Evolutionary conservation across 73 alveolate genomes (phyloP).

Genomic region (Effrenium voratum): DNA sequence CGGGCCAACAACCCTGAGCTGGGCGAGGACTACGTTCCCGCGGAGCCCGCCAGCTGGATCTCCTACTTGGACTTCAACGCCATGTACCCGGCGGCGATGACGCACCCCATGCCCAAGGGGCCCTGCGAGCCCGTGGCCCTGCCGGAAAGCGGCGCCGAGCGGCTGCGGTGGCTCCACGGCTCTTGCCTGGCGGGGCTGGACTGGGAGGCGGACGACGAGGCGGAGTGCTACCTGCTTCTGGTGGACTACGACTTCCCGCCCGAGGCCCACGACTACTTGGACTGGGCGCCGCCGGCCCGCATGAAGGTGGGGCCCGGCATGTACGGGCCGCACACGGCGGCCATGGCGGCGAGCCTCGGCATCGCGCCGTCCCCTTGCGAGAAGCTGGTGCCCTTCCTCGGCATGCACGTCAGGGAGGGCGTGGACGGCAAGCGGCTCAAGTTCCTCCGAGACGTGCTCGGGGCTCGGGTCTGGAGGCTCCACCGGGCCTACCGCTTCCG

Average conservation of each 20-base stretch:
- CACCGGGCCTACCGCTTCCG: neutral
- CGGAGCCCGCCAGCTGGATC: neutral
- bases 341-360: neutral
- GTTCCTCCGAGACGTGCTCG: neutral
- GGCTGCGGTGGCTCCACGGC: neutral
- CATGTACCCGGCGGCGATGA: neutral
- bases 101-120: neutral
- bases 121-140: neutral
- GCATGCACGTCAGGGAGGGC: neutral
- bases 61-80: neutral
- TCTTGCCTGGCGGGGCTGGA: neutral
- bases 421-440: neutral
- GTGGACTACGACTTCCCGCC: constrained; percentile 6
- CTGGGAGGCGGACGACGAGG: neutral
- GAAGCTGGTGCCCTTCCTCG: neutral
- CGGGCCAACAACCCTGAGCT: constrained; percentile 6
- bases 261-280: neutral
- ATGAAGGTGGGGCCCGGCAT: neutral
- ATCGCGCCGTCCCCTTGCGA: neutral
- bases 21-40: neutral
- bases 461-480: neutral
- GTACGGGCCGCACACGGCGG: neutral
- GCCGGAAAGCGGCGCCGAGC: neutral
- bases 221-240: neutral
- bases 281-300: constrained; percentile 18